Conservation (phyloP, 768 basidiomycete genomes). For the Lactarius deliciosus region DNA sequence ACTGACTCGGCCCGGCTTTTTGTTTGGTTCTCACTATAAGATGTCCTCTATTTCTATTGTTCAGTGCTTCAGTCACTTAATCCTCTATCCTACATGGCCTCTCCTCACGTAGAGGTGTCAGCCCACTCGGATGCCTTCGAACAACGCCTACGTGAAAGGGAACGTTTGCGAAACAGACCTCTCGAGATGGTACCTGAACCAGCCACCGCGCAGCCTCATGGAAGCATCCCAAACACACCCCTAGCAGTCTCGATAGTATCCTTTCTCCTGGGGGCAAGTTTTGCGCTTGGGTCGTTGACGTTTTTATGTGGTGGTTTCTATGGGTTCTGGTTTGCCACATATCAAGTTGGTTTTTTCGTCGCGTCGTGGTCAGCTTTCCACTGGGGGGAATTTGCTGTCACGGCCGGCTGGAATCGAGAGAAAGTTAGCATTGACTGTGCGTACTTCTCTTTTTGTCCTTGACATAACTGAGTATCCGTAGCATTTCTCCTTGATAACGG, state of each 20-base stretch:
- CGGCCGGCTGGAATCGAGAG: slow-evolving; percentile 91
- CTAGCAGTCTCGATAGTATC: slow-evolving; percentile 74
- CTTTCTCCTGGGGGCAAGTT: slow-evolving; percentile 78
- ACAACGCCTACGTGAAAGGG: slow-evolving; percentile 46
- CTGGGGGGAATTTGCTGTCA: slow-evolving; percentile 91
- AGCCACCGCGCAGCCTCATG: slow-evolving; percentile 40
- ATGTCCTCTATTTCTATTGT: not conserved
- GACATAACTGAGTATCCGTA: slow-evolving; percentile 37
- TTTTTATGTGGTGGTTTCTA: slow-evolving; percentile 49
- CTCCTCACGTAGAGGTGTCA: slow-evolving; percentile 10
- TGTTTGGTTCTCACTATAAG: not conserved
- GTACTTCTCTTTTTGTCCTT: slow-evolving; percentile 36
- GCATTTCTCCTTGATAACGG: slow-evolving; percentile 96
- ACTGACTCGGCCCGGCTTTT: not conserved
- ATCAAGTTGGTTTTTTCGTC: slow-evolving; percentile 80
- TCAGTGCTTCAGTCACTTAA: not conserved
- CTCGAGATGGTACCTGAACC: slow-evolving; percentile 56
- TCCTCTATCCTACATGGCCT: slow-evolving; percentile 2
- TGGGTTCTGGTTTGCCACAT: slow-evolving; percentile 60
- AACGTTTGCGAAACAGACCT: slow-evolving; percentile 37
- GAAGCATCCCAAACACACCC: slow-evolving; percentile 86
- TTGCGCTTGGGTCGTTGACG: slow-evolving; percentile 55
- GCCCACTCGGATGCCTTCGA: slow-evolving; percentile 39
- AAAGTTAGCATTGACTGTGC: slow-evolving; percentile 93
- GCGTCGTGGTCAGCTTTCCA: slow-evolving; percentile 88